Base-by-base conservation (phyloP, 2,329 filamentous ascomycete species). In the Neocucurbitaria cava region DNA sequence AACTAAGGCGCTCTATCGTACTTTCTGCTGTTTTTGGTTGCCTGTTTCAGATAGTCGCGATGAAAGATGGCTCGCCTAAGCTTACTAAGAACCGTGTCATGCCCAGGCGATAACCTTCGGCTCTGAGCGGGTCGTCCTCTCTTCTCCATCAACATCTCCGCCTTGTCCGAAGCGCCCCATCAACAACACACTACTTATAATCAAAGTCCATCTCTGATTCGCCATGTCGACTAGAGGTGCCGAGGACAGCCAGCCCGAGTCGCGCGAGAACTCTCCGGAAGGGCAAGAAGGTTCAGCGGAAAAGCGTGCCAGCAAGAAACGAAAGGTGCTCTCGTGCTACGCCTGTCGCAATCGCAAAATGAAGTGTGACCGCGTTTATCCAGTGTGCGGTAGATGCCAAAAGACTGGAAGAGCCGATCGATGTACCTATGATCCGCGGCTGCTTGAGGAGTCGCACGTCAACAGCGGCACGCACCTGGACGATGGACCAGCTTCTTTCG, bases 271-370 rank as follows among this genome's bases (percentile, higher is more conserved):
- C 36, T 70, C 72, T 39, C 69, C 69, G 13, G 67, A 74, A 39
- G 54, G 44, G 21, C 56, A 62, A 18, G 54, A 71, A 45, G 66
- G 49, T 6, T 57, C 62, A 3, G 47, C 65, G 23, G 76, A 77
- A n/a, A 80, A 79, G 54, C 77, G 78, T 23, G 56, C 61, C 5
- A 69, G 68, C 49, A 75, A 74, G 57, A 76, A 79, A 52, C 71
- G 79, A 17, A 81, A 80, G 62, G 78, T 79, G 15, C 63, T 81
- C 8, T 81, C 78, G 2, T 81, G 78, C 56, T 79, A 76, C 56
- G 76, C 79, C 11, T 81, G 79, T 67, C 74, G 78, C 46, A 73
- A 73, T 39, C 71, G 78, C n/a, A 81, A 80, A 59, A 75, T 81
- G 59, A 78, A 79, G 59, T 81, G 79, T 60, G 79, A 81, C 59